These are phyloP conservation scores for Boletus rubescentipes DNA, from an alignment of 768 basidiomycete genomes.

Conservation along the genomic window DNA sequence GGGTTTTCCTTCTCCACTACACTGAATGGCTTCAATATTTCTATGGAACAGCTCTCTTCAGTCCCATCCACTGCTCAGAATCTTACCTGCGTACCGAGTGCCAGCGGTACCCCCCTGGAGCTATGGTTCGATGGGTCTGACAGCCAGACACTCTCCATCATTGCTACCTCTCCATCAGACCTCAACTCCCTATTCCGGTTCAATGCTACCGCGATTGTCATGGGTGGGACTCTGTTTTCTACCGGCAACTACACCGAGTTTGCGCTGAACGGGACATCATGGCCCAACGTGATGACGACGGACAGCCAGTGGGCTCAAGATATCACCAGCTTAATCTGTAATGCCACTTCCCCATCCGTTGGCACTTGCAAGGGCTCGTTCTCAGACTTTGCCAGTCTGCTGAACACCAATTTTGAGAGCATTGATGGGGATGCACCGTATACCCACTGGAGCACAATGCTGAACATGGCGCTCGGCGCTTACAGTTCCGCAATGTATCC, in stretches of 20 bases:
- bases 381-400: neutral
- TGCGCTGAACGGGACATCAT: conserved; percentile 13
- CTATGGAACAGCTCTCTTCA: conserved; percentile 10
- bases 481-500: conserved; percentile 1
- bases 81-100: neutral
- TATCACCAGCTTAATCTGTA: conserved; percentile 16
- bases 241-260: conserved; percentile 11
- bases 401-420: neutral
- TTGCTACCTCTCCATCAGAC: neutral
- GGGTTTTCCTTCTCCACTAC: neutral
- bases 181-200: neutral
- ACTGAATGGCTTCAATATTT: conserved; percentile 18
- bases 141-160: conserved; percentile 11
- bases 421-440: neutral
- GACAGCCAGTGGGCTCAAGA: conserved; percentile 17
- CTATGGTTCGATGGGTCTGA: conserved; percentile 9
- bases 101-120: fast-evolving
- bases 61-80: conserved; percentile 11
- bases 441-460: conserved; percentile 1
- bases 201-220: conserved; percentile 9
- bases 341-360: neutral
- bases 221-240: conserved; percentile 9
- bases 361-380: neutral
- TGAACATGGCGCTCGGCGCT: conserved; percentile 9
- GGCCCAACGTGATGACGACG: conserved; percentile 7